phyloP scores from a whole-genome alignment of 2,329 filamentous ascomycete genomes.

The Diplodia mutila region DNA sequence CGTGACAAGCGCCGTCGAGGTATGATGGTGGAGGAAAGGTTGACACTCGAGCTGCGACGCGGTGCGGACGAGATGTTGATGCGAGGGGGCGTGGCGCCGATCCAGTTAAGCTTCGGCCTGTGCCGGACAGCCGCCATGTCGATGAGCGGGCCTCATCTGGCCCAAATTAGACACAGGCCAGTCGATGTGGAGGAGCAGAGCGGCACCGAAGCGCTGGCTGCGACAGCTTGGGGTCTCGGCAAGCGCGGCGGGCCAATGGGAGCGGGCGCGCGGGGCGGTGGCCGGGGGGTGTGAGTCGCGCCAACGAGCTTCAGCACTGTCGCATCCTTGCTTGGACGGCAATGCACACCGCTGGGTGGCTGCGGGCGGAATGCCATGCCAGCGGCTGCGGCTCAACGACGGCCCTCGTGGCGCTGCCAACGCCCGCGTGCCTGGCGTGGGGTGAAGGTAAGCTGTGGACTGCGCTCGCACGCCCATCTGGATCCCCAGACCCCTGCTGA shows the following conservation, averaged over 20 bases:
- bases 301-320: conserved; percentile 22
- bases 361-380: background rate
- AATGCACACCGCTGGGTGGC: conserved; percentile 10
- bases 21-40: background rate
- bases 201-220: conserved; percentile 19
- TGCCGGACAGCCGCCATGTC: conserved; percentile 4
- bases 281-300: background rate
- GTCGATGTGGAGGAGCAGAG: background rate
- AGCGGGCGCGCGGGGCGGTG: background rate
- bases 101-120: conserved; percentile 17
- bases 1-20: conserved; percentile 19
- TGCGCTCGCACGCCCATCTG: background rate
- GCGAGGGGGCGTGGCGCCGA: conserved; percentile 11
- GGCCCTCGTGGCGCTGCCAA: conserved; percentile 15
- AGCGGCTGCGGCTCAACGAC: conserved; percentile 20
- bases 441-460: background rate
- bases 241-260: background rate
- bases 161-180: conserved; percentile 3
- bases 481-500: background rate
- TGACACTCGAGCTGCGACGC: conserved; percentile 25
- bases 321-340: conserved; percentile 5
- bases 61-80: conserved; percentile 9
- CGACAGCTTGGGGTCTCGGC: conserved; percentile 8
- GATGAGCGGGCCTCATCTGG: background rate
- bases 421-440: background rate